A percentile compares a stretch with the other conserved stretches of the same genome.
phyloP scores from a whole-genome alignment of 306 rosid genomes.

The Notholithocarpus densiflorus region DNA sequence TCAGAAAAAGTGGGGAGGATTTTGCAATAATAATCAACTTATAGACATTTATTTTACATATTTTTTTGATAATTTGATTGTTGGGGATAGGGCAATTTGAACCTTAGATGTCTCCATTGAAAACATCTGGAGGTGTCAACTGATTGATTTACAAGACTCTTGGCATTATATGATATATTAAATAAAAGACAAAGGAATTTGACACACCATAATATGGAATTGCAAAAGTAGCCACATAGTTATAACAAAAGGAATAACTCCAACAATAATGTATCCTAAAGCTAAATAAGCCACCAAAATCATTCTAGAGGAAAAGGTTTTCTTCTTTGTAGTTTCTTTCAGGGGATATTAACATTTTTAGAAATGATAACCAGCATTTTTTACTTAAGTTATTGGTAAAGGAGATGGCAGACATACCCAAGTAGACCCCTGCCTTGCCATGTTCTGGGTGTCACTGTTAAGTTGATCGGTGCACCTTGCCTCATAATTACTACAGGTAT shows the following conservation, averaged over 20 bases:
- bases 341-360: conserved; percentile 5
- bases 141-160: too few relatives aligned
- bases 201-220: too few relatives aligned
- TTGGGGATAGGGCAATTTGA: too few relatives aligned
- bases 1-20: neutral
- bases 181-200: too few relatives aligned
- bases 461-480: conserved; percentile 68
- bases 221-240: too few relatives aligned
- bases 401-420: conserved; percentile 60
- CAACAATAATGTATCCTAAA: too few relatives aligned
- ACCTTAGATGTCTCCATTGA: too few relatives aligned
- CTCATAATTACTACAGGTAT: conserved; percentile 62
- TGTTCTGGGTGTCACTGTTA: conserved; percentile 74
- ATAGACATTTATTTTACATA: neutral
- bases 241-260: too few relatives aligned
- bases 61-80: too few relatives aligned
- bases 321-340: conserved; percentile 8
- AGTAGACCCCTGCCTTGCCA: conserved; percentile 93
- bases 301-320: neutral
- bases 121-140: too few relatives aligned
- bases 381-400: neutral
- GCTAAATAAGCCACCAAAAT: neutral
- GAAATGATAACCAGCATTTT: neutral
- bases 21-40: neutral
- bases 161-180: too few relatives aligned